Percentiles rank a stretch among this genome's conserved stretches.
phyloP scores from a whole-genome alignment of 2,329 filamentous ascomycete species.

The Fusarium devonianum region DNA sequence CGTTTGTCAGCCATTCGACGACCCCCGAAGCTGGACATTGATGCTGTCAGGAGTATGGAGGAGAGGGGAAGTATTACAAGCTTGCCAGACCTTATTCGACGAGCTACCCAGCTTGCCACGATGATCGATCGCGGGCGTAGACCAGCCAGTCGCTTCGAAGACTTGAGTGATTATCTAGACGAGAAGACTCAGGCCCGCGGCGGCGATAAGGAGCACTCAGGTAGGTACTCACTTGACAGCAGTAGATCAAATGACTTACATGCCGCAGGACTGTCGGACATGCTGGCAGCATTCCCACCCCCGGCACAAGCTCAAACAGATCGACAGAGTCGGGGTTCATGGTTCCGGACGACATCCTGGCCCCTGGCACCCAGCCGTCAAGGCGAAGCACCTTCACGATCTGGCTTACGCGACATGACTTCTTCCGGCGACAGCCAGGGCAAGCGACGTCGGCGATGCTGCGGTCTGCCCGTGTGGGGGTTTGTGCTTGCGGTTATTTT shows the following conservation, averaged over 20 bases:
- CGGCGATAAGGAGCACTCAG: conserved; percentile 50
- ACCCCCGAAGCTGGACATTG: conserved; percentile 81
- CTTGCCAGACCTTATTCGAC: conserved; percentile 85
- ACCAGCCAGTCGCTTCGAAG: conserved; percentile 65
- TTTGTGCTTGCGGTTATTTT: conserved; percentile 73
- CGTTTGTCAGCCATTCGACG: conserved; percentile 63
- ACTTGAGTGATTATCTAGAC: conserved; percentile 59
- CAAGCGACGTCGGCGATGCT: conserved; percentile 69
- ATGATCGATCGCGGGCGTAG: conserved; percentile 84
- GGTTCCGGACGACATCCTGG: conserved; percentile 57
- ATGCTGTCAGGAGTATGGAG: conserved; percentile 82
- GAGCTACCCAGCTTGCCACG: conserved; percentile 84
- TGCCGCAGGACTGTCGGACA: conserved; percentile 66
- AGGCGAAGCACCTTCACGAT: conserved; percentile 32
- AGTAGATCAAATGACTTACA: conserved; percentile 53
- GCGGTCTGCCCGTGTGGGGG: conserved; percentile 81
- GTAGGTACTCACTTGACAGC: conserved; percentile 43
- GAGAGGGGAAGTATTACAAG: conserved; percentile 89
- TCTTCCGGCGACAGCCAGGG: conserved; percentile 38
- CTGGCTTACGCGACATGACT: conserved; percentile 26
- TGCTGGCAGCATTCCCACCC: conserved; percentile 71
- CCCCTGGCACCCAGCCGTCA: conserved; percentile 50
- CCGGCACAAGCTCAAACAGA: conserved; percentile 57
- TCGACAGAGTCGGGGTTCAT: conserved; percentile 56
- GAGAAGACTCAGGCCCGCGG: conserved; percentile 51